Base-by-base conservation (phyloP, 2,329 filamentous ascomycete genomes). In the Pestalotiopsis sp. region DNA sequence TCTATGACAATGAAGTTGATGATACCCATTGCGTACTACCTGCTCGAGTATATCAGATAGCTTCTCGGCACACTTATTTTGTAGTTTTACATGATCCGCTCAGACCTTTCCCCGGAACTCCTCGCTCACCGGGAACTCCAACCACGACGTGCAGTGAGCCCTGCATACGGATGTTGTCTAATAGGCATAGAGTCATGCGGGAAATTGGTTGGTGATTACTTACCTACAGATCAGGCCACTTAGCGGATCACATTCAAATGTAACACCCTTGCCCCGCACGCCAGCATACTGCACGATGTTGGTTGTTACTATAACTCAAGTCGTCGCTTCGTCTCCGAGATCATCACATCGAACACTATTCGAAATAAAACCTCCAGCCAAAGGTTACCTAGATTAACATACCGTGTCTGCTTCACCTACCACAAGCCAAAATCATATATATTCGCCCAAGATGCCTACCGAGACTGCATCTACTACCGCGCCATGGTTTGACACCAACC, bases 401-500 rank as follows among this genome's bases (percentile, higher is more conserved):
- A n/a, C 40, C 2, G 13, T 14, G 13, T 48, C 40, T 48, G 40
- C 40, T 14, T 48, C 40, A 48, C 40, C 3, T 5, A 48, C 40
- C 40, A 14, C n/a, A 48, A n/a, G 40, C 40, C n/a, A 48, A 48
- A 48, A 48, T n/a, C 14, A n/a, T 48, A 48, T 7, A 48, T 48
- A 48, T 48, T 26, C 22, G 22, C 56, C 4, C 4, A 1, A 58
- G 5, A 58, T 58, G 56, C 56, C 56, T 13, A 58, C 56, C 20
- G 56, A 58, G 56, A 58, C 56, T 26, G 13, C 56, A 26, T 58
- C 56, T 3, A 26, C 56, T 13, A 58, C 56, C 14, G 56, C 56
- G 14, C 56, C 56, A 58, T 58, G 56, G 56, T 58, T n/a, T n/a
- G 56, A 58, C 56, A 58, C 10, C 56, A 58, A 58, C 26, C 56